Evolutionary conservation across 176 grass and related monocot genomes (phyloP), one percentile per base, ranked within the genome.

Genomic region (Olyra latifolia): DNA sequence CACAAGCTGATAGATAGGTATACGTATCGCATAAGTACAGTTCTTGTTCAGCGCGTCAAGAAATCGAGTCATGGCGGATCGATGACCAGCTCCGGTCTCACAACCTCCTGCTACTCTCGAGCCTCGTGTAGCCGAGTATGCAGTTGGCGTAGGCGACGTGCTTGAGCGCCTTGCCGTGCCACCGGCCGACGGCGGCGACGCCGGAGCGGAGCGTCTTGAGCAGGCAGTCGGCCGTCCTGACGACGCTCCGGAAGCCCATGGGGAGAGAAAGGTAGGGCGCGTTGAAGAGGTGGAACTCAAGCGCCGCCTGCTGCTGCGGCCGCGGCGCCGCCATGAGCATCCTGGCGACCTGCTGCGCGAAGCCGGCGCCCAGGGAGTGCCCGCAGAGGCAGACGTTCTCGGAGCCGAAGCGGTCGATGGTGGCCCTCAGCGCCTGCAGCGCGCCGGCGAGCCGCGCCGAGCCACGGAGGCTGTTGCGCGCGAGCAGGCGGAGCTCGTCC

Each of bases 241-340:
- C 85, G 17, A 92, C 79, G 64, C 84, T 82, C 46, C 80, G 71
- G 8, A 92, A 69, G 24, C 92, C 89, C 87, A 39, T 84, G 12
- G 95, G 89, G 39, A 94, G 84, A 14, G 95, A 97, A 72, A 91
- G 91, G 53, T 93, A 97, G 1, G 95, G 95, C n/a, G 95, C 87
- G 65, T 97, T 97, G 82, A 97, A 97, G 75, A 97, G 76, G 83
- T 91, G 87, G 83, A 82, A 97, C 66, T 97, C 95, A 3, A 94
- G 87, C 59, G 91, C 58, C 62, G 93, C 78, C 40, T 35, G 32
- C 30, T 13, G 76, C 12, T 62, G 85, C 72, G 35, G 79, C 22
- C 44, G 79, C 8, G 68, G 61, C 12, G 81, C 66, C 1, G 92
- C 77, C 28, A 11, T 54, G 82, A 94, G 85, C 61, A 87, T 75